Conservation (phyloP, 108 stramenopile species). For the Fragilariopsis cylindrus region DNA sequence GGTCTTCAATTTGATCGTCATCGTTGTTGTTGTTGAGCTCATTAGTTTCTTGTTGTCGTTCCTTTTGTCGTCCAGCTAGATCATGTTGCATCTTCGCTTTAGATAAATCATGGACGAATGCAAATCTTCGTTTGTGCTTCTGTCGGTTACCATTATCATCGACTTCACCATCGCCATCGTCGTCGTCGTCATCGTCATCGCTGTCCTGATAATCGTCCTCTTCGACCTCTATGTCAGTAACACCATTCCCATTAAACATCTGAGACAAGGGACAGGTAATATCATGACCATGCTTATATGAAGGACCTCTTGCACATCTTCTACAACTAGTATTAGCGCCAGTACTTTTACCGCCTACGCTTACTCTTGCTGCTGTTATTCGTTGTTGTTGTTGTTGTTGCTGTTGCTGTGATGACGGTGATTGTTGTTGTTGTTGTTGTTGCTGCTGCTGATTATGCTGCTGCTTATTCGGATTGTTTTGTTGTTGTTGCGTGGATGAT, state of each 20-base stretch:
- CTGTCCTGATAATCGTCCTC: slow-evolving; percentile 3
- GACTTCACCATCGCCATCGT: slow-evolving; percentile 12
- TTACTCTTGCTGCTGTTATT: background rate
- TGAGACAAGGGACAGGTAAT: background rate
- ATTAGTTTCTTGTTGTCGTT: background rate
- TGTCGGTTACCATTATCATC: slow-evolving; percentile 20
- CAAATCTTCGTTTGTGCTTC: slow-evolving; percentile 47
- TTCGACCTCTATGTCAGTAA: background rate
- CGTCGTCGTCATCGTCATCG: background rate
- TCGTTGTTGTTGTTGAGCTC: background rate
- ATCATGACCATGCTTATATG: background rate
- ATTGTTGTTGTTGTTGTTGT: background rate
- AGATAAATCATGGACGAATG: slow-evolving; percentile 49
- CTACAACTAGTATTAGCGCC: background rate
- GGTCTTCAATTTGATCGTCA: background rate
- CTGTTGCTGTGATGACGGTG: background rate
- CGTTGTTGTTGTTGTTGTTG: background rate
- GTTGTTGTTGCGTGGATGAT: background rate
- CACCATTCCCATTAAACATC: background rate
- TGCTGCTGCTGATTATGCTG: background rate
- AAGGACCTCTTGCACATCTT: background rate
- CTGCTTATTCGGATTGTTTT: slow-evolving; percentile 13
- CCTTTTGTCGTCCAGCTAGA: slow-evolving; percentile 24
- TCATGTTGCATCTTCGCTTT: slow-evolving; percentile 56
- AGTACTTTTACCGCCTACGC: background rate